Base-by-base conservation (phyloP, 495 filamentous ascomycete species). In the Cenococcum geophilum region DNA sequence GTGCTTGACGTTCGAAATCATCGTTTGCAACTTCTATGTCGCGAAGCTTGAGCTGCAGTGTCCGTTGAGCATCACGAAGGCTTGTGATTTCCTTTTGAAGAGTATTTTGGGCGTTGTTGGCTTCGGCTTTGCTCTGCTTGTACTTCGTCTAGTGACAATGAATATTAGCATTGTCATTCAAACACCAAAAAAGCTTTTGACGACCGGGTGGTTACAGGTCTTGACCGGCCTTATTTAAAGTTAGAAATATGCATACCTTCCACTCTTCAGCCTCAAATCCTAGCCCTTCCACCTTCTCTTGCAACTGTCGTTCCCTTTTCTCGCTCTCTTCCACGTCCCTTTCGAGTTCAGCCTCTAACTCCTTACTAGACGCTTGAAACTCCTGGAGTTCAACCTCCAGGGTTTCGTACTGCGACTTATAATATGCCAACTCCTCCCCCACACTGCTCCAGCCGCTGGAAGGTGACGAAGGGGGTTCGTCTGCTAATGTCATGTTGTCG, bases 21-120 rank as follows among this genome's bases (percentile, higher is more conserved):
- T 98, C 93, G 74, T 98, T 98, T 64, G 88, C 88, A 36, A 98
- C 95, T 73, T 98, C 93, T 61, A 93, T 96, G 69, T 98, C 95
- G 60, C 93, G 85, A 53, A 98, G 74, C 72, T 81, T 87, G 48
- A 96, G 77, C 68, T 92, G 86, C 50, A 96, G 71, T 21, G 87
- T 85, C 64, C 95, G 79, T 71, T 90, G 92, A 21, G 84, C 70
- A 47, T 97, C 92, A 62, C 93, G 86, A 61, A 98, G 79, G 8
- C 80, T 84, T 5, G 93, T 98, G 64, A 98, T 89, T 75, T 98
- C 93, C 76, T 96, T 98, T 76, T 98, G 92, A 55, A 98, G 80
- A 4, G 77, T 79, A 69, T 86, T 91, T 72, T 97, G 95, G 35
- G 88, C 91, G 27, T 80, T 68, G 67, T 86, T 89, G 22, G 88